Evolutionary conservation across 495 filamentous ascomycete genomes (phyloP), one percentile per base, ranked within the genome.

Genomic region (Tuber umbilicatum): DNA sequence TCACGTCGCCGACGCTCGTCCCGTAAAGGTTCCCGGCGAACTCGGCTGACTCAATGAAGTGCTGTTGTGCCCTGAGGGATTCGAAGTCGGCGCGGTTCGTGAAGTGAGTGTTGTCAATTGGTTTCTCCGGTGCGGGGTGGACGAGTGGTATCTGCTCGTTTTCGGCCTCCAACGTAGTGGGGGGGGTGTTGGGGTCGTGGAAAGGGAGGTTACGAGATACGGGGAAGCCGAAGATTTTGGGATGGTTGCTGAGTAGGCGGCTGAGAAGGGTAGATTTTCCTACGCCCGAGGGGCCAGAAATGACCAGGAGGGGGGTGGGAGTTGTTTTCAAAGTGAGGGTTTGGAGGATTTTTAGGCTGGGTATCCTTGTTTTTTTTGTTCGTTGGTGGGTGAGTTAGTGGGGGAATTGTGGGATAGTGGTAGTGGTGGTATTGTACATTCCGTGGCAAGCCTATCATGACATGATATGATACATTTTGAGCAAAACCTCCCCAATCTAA

Each of bases 191-290:
- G 38, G 50, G 47, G 35, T 23, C 21, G 64, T 67, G 42, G 72
- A 6, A 40, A 74, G 68, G 70, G 41, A 40, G 50, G 69, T 6
- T 55, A 78, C 76, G 92, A 43, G 91, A 94, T 67, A 97, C 87
- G 67, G 90, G 92, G 78, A 96, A 91, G 12, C 89, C 89, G 84
- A 97, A 97, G 50, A 86, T 89, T 75, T 90, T 86, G 27, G 92
- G 92, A 82, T 90, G 89, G 37, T 88, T 86, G 37, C 83, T 84
- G 80, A 90, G 88, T 16, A 97, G 90, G 23, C 89, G 85, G 79
- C 89, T 89, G 76, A 94, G 89, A 39, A 97, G 88, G 38, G 94
- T 97, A 69, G 89, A 91, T 87, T 97, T 97, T 70, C 94, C 94
- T 23, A 91, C 88, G 79, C 94, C 94, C 12, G 88, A 91, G 23